Conservation (phyloP, 148 eudicot species). For the Camellia japonica region DNA sequence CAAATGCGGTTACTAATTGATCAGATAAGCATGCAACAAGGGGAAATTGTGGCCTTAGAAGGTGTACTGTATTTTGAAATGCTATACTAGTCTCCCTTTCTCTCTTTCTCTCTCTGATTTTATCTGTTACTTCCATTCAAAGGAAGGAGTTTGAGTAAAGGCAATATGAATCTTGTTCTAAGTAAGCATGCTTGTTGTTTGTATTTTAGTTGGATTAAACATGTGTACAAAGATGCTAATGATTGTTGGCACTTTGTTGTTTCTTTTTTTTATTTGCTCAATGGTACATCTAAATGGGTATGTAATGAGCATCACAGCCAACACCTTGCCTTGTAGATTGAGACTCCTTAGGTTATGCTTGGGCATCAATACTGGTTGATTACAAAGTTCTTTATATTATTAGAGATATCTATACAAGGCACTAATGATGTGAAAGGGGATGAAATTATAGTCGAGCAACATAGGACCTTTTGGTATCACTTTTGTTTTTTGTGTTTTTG, state of each 20-base stretch:
- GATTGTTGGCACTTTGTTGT: neutral
- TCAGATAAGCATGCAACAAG: conserved; percentile 85
- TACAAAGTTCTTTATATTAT: neutral
- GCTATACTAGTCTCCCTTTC: conserved; percentile 7
- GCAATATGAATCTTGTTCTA: conserved; percentile 4
- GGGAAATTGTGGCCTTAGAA: conserved; percentile 62
- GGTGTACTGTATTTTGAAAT: conserved; percentile 39
- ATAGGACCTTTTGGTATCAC: neutral
- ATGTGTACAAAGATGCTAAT: neutral
- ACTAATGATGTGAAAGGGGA: neutral
- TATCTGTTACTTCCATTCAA: neutral
- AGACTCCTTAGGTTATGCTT: neutral
- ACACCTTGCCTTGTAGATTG: neutral
- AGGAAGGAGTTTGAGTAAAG: neutral
- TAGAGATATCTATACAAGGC: neutral
- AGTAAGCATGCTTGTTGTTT: neutral
- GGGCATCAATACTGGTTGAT: neutral
- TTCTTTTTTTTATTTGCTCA: neutral
- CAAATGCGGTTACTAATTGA: conserved; percentile 69
- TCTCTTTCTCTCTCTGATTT: neutral
- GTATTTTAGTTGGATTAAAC: neutral
- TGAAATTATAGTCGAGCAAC: neutral
- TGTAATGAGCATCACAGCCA: neutral
- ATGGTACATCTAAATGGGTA: neutral
- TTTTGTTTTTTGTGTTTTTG: too few relatives aligned